These are phyloP conservation scores for Vanderwaltozyma yarrowii DNA, from an alignment of 805 yeast genomes.

Conservation along the genomic window DNA sequence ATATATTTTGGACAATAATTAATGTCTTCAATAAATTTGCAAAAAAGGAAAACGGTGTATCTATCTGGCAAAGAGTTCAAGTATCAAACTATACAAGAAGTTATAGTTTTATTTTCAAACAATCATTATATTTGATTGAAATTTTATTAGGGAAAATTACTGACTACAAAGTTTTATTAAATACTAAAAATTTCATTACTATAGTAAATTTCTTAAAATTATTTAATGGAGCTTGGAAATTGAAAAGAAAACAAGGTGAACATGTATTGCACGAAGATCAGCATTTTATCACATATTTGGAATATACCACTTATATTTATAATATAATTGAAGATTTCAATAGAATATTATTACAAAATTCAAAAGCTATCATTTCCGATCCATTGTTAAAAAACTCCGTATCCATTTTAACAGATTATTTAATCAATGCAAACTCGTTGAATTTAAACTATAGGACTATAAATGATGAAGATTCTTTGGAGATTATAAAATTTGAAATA, in stretches of 20 bases:
- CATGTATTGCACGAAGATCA: constrained; percentile 53
- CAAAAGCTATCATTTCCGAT: constrained; percentile 7
- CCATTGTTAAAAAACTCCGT: constrained; percentile 27
- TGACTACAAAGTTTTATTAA: constrained; percentile 25
- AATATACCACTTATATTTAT: constrained; percentile 36
- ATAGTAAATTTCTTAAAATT: constrained; percentile 38
- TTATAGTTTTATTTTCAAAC: constrained; percentile 27
- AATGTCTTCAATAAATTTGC: constrained; percentile 36
- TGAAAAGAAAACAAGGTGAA: constrained; percentile 52
- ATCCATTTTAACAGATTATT: constrained; percentile 12
- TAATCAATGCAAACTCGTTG: constrained; percentile 26
- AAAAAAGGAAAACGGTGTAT: constrained; percentile 27
- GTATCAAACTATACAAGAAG: constrained; percentile 28
- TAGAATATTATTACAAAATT: constrained; percentile 14
- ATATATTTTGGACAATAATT: constrained; percentile 39
- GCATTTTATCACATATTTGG: constrained; percentile 41
- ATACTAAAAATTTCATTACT: constrained; percentile 32
- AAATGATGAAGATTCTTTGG: constrained; percentile 12
- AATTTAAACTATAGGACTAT: constrained; percentile 17
- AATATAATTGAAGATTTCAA: constrained; percentile 34
- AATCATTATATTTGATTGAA: constrained; percentile 28
- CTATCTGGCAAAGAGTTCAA: constrained; percentile 28
- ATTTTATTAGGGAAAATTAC: constrained; percentile 28
- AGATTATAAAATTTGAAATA: constrained; percentile 31
- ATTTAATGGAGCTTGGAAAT: constrained; percentile 49